These are phyloP conservation scores for Exsudoporus frostii DNA, from an alignment of 768 basidiomycete genomes.

Conservation along the genomic window DNA sequence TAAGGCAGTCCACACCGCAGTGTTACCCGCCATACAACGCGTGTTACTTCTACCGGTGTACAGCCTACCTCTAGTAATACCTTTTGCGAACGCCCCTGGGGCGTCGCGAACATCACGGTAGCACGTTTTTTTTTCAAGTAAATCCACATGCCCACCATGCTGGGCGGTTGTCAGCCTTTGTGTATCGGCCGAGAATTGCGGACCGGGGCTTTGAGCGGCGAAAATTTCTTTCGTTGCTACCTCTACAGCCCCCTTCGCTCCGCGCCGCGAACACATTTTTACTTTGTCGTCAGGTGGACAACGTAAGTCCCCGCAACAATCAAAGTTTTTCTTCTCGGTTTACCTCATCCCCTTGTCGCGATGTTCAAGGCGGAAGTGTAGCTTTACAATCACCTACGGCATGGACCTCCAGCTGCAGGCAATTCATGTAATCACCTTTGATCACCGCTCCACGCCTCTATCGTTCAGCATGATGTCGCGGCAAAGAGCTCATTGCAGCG, in stretches of 20 bases:
- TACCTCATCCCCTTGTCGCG: conserved; percentile 12
- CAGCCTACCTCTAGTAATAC: not conserved
- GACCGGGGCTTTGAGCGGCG: conserved; percentile 24
- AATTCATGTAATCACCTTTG: conserved; percentile 2
- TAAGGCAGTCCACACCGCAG: not conserved
- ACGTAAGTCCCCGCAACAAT: conserved; percentile 24
- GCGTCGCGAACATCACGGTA: not conserved
- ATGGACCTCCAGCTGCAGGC: conserved; percentile 2
- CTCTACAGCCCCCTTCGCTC: conserved; percentile 18
- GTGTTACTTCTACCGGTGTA: not conserved
- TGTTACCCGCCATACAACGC: not conserved
- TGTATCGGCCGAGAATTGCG: conserved; percentile 23
- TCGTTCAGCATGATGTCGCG: not conserved
- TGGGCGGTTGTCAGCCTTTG: not conserved
- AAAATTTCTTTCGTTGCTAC: conserved; percentile 8
- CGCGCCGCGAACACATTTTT: conserved; percentile 15
- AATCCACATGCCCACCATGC: not conserved
- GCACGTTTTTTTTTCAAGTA: conserved; percentile 1
- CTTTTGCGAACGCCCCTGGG: not conserved
- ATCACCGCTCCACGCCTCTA: conserved; percentile 9
- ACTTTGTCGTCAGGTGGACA: conserved; percentile 14
- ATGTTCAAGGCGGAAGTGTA: not conserved
- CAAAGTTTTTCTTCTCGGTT: conserved; percentile 7
- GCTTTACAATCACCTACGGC: not conserved
- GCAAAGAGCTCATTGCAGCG: not conserved